Evolutionary conservation across 1,284 basidiomycete genomes (phyloP).

Genomic region (Microbotryum saponariae): DNA sequence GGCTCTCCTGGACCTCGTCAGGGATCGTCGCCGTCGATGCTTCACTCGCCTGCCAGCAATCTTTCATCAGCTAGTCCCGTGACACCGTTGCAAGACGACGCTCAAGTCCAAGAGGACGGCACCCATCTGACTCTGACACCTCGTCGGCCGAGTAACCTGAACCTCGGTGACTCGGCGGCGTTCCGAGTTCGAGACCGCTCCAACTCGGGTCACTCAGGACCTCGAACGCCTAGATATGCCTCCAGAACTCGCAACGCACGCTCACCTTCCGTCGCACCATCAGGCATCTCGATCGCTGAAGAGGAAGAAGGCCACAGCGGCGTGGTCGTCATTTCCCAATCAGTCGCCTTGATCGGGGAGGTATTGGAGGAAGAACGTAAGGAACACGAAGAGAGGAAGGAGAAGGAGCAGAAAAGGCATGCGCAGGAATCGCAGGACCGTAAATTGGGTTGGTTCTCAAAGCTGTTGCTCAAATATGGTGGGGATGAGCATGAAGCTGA

Average conservation of each 20-base stretch:
- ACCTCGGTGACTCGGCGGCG: no score
- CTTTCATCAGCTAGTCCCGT: no score
- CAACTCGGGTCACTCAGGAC: not conserved
- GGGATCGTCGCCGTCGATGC: no score
- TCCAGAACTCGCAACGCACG: conserved; percentile 4
- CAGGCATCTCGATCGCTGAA: conserved; percentile 11
- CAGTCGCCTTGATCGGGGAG: conserved; percentile 18
- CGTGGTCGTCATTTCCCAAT: conserved; percentile 17
- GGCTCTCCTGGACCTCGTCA: not conserved
- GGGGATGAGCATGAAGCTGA: not conserved
- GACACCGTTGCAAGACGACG: no score
- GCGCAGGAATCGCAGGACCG: conserved; percentile 2
- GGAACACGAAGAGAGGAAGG: conserved; percentile 7
- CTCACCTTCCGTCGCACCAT: conserved; percentile 13
- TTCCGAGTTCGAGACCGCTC: no score
- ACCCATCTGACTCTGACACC: not conserved
- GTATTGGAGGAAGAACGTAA: conserved; percentile 27
- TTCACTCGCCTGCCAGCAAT: no score
- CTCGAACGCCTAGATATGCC: not conserved
- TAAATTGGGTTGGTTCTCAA: conserved; percentile 1
- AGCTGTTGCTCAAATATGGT: not conserved
- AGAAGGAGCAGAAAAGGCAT: conserved; percentile 8
- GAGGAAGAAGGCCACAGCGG: not conserved
- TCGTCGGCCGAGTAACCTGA: not conserved
- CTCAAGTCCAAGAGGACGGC: no score